phyloP scores from a whole-genome alignment of 1,139 yeast genomes.

The Lodderomyces oxycetoniae region DNA sequence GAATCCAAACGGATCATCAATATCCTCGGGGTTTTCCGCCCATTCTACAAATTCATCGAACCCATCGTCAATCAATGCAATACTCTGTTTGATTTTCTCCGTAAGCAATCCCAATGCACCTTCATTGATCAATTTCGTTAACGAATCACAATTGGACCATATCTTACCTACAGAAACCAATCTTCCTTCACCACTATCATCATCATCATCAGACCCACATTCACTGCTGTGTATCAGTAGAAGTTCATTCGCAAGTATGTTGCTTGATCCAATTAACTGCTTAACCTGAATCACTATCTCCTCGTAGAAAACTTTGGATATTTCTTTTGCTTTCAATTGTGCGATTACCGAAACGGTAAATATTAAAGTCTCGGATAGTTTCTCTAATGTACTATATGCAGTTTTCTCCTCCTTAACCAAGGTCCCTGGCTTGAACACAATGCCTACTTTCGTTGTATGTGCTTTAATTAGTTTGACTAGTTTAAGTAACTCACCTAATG shows the following conservation, averaged over 20 bases:
- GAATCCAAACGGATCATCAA: constrained; percentile 41
- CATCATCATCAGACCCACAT: constrained; percentile 10
- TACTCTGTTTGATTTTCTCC: constrained; percentile 40
- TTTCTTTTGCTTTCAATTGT: constrained; percentile 34
- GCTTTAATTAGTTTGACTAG: constrained; percentile 61
- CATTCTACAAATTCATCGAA: constrained; percentile 62
- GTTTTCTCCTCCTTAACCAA: constrained; percentile 35
- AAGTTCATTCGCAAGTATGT: constrained; percentile 21
- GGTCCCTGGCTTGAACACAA: constrained; percentile 62
- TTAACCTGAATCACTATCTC: constrained; percentile 28
- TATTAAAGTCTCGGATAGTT: constrained; percentile 42
- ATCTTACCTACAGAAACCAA: constrained; percentile 57
- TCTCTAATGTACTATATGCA: constrained; percentile 50
- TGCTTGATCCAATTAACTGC: constrained; percentile 9
- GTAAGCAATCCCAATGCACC: constrained; percentile 53
- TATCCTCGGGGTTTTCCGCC: constrained; percentile 54
- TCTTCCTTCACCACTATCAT: constrained; percentile 31
- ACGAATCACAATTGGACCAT: constrained; percentile 56
- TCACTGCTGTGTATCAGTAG: constrained; percentile 15
- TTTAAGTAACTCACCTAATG: constrained; percentile 56
- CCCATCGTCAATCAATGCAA: constrained; percentile 55
- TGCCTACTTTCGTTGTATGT: constrained; percentile 74
- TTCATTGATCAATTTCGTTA: constrained; percentile 33
- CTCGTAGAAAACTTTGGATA: constrained; percentile 39
- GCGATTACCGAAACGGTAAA: constrained; percentile 43